Evolutionary conservation across 495 filamentous ascomycete species (phyloP).

Genomic region (Penicillium steckii): DNA sequence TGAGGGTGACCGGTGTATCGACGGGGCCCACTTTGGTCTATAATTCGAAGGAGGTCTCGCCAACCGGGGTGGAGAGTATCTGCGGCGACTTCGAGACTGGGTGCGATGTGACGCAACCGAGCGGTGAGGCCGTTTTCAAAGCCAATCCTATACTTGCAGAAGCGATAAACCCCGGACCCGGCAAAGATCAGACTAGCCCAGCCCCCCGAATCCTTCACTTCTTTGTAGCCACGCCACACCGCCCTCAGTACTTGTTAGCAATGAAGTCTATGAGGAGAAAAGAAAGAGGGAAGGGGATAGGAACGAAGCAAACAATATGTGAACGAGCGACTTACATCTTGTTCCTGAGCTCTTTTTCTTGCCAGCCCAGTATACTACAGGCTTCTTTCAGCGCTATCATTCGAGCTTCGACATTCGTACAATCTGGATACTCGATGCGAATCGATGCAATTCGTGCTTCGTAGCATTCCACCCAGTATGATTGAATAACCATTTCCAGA

Average conservation of each 20-base stretch:
- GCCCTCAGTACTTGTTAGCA: conserved; percentile 5
- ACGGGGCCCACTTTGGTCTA: conserved; percentile 8
- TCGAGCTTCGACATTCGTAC: conserved; percentile 15
- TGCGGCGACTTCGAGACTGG: conserved; percentile 18
- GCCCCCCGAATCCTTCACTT: conserved; percentile 24
- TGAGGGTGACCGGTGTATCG: conserved; percentile 19
- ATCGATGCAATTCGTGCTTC: conserved; percentile 5
- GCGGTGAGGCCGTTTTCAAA: conserved; percentile 15
- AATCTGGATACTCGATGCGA: conserved; percentile 12
- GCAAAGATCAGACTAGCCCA: conserved; percentile 23
- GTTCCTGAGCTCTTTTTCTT: conserved; percentile 23
- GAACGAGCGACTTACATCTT: conserved; percentile 13
- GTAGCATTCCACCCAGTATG: conserved; percentile 25
- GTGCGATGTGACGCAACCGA: conserved; percentile 12
- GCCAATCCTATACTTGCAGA: conserved; percentile 24
- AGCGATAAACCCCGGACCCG: conserved; percentile 19
- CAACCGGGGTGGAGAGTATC: conserved; percentile 22
- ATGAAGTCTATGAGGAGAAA: not conserved
- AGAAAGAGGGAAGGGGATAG: not conserved
- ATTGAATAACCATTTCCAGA: conserved; percentile 25
- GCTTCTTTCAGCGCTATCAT: conserved; percentile 22
- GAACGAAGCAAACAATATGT: not conserved
- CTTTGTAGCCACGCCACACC: conserved; percentile 25
- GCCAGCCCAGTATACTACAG: conserved; percentile 17
- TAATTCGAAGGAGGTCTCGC: conserved; percentile 14